Percentiles rank a stretch among this genome's conserved stretches.
Evolutionary conservation across 2,329 filamentous ascomycete genomes (phyloP).

Genomic region (Orbilia oligospora): DNA sequence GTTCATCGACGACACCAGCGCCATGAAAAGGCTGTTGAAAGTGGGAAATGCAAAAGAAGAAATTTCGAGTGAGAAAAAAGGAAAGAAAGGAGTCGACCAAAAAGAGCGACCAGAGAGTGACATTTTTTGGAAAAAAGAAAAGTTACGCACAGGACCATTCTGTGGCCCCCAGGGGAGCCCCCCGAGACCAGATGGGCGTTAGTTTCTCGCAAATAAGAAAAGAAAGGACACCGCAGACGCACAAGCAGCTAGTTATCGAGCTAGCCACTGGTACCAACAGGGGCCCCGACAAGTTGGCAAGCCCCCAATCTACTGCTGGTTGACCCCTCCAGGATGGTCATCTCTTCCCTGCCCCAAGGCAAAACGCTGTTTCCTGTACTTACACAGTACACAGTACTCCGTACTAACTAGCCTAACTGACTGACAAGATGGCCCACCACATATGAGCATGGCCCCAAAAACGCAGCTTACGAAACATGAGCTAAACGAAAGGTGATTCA

Average conservation of each 20-base stretch:
- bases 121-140: constrained; percentile 50
- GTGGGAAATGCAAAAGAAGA: constrained; percentile 28
- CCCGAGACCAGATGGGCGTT: constrained; percentile 29
- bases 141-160: constrained; percentile 56
- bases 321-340: constrained; percentile 47
- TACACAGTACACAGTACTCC: constrained; percentile 16
- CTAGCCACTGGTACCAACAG: constrained; percentile 51
- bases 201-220: constrained; percentile 28
- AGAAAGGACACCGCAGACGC: constrained; percentile 39
- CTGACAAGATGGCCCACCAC: constrained; percentile 55
- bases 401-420: no score
- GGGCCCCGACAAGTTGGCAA: constrained; percentile 50
- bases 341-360: constrained; percentile 47
- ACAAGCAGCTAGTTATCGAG: constrained; percentile 44
- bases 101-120: constrained; percentile 29
- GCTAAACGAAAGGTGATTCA: constrained; percentile 61
- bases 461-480: constrained; percentile 60
- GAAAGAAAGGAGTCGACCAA: constrained; percentile 24
- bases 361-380: constrained; percentile 42
- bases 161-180: constrained; percentile 31
- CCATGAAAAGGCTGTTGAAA: constrained; percentile 14
- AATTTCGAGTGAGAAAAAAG: constrained; percentile 20
- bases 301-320: constrained; percentile 46
- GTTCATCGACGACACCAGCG: neutral
- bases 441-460: constrained; percentile 59